Percentiles rank a stretch among this genome's conserved stretches.
phyloP scores from a whole-genome alignment of 495 filamentous ascomycete genomes.

The Paragyromitra xinjiangensis region DNA sequence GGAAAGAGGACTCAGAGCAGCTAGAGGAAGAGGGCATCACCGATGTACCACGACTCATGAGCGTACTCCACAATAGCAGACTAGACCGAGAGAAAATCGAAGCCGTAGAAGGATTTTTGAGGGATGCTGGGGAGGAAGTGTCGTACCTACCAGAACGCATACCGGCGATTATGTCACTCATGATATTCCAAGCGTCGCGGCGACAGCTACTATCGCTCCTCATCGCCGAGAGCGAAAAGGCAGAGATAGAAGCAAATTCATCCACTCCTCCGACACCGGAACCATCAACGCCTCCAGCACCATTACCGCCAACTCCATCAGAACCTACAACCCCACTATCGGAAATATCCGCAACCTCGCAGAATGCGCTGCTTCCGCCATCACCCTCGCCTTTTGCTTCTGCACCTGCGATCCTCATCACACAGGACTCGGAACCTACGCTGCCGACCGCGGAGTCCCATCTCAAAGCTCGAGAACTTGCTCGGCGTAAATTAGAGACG shows the following conservation, averaged over 20 bases:
- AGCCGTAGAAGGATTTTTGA: constrained; percentile 78
- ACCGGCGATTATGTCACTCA: constrained; percentile 81
- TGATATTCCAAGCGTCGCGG: constrained; percentile 89
- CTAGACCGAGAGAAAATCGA: constrained; percentile 93
- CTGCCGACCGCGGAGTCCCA: constrained; percentile 22
- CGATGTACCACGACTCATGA: constrained; percentile 72
- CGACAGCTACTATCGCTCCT: constrained; percentile 76
- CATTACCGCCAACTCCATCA: constrained; percentile 15
- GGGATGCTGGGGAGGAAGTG: constrained; percentile 81
- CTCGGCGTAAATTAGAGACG: constrained; percentile 62
- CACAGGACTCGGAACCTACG: not conserved
- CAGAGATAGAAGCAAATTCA: constrained; percentile 12
- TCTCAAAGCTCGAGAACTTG: constrained; percentile 36
- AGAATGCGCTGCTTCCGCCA: constrained; percentile 12
- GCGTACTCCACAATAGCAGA: constrained; percentile 69
- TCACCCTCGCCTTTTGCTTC: constrained; percentile 9
- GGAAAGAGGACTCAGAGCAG: constrained; percentile 42
- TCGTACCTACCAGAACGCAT: constrained; percentile 79
- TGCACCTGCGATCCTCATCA: not conserved
- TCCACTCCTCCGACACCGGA: constrained; percentile 34
- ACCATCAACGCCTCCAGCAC: constrained; percentile 24
- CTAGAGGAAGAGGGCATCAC: constrained; percentile 65
- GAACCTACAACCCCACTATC: constrained; percentile 36
- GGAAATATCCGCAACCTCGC: constrained; percentile 3
- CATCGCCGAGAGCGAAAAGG: constrained; percentile 56